Evolutionary conservation across 192 early-diverging fungal species (phyloP), one percentile per base, ranked within the genome.

Genomic region (Chytriomyces sp.): DNA sequence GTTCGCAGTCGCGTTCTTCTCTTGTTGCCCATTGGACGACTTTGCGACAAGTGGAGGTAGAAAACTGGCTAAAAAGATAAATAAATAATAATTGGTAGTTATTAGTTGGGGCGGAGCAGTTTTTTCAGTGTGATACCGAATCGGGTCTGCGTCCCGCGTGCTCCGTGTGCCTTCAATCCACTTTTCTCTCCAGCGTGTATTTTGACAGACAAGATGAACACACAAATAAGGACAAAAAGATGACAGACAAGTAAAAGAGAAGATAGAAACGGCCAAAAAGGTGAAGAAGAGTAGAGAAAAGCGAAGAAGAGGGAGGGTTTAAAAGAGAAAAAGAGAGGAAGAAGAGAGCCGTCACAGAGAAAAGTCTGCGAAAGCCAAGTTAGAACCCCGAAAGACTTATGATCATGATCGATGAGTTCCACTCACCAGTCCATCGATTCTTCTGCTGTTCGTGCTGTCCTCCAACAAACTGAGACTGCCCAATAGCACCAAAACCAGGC

Each of bases 401-500:
- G 14, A 25, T 12, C 19, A 17, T 22, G 19, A 62, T 32, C 19
- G n/a, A 26, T 52, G 8, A 52, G 8, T 3, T 25, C 17, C n/a
- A 52, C 64, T 49, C 44, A 49, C 44, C 44, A 19, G 44, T 49
- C 44, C 44, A 49, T 1, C 44, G 44, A 49, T 49, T 49, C 31
- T 65, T 65, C 19, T 19, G 41, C 12, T 6, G 8, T 19, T 6
- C 62, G 2, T 39, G 62, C 3, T 34, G 28, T 38, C 32, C 25
- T 19, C 39, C 36, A 0, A 30, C 19, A 59, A 70, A 59, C 5
- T 30, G 62, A 22, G 54, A 36, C 40, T 70, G 68, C 14, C 68
- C 68, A 70, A 70, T 70, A 6, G 52, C 68, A 14, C 68, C 68
- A 44, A 70, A 70, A 7, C 68, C 56, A 39, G 41, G 54, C 57